Evolutionary conservation across 495 filamentous ascomycete genomes (phyloP), one percentile per base, ranked within the genome.

Genomic region (Viridothelium virens): DNA sequence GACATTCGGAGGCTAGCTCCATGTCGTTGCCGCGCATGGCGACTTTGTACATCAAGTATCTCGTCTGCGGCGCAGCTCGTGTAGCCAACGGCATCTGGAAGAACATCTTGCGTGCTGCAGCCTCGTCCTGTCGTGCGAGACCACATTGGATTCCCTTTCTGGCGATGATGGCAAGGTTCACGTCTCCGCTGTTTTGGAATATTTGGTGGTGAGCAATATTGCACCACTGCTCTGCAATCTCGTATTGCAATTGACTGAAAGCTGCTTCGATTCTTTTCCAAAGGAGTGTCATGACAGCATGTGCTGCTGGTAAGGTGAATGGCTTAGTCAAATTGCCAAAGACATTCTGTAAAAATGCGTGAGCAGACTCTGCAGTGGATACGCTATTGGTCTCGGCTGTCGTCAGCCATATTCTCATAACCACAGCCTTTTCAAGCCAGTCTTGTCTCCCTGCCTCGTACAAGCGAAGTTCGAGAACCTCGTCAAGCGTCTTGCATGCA

Each of bases 31-130:
- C 79, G 53, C 82, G 77, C 3, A 95, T 73, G 2, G 89, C 88
- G 38, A 89, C 76, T 71, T 90, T 93, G 78, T 89, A 92, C 70
- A 86, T 82, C 33, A 95, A 73, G 72, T 89, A 92, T 46, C 83
- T 78, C 9, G 89, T 90, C 68, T 86, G 81, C 2, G 85, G 82
- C 37, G 88, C 85, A 62, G 77, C 77, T 70, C 79, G 80, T 56
- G 78, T 80, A 31, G 77, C 67, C 47, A 83, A 78, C 7, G 87
- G 81, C 84, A 94, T 87, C 39, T 80, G 74, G 48, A 77, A 74
- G 70, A 89, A 86, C 6, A 84, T 75, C 2, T 83, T 79, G 61
- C 75, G 71, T 18, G 87, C 88, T 61, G 75, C 74, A 4, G 77
- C 75, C 31, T 80, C 61, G 67, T 86, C 83, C 38, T 85, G 78